Evolutionary conservation across 768 basidiomycete species (phyloP).

Genomic region (Psilocybe azurescens): DNA sequence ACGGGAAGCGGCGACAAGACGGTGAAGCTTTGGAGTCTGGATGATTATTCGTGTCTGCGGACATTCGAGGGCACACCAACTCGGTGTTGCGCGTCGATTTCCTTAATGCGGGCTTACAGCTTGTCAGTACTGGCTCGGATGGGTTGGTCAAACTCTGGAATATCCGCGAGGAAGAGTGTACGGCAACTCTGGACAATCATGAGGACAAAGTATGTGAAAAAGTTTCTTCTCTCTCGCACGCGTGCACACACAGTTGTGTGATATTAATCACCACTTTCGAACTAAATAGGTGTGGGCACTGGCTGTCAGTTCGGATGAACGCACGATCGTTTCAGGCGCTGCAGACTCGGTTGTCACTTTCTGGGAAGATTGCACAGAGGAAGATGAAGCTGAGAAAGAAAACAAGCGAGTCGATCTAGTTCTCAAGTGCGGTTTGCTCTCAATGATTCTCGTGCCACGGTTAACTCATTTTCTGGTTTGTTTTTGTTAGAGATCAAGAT

Average conservation of each 20-base stretch:
- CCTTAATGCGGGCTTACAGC: conserved; percentile 79
- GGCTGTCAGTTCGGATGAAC: conserved; percentile 80
- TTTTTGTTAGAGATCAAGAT: conserved; percentile 82
- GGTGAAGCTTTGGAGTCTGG: conserved; percentile 91
- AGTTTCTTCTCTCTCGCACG: background rate
- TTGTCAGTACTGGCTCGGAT: conserved; percentile 91
- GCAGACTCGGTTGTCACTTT: conserved; percentile 97
- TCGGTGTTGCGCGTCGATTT: conserved; percentile 95
- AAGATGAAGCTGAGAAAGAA: conserved; percentile 78
- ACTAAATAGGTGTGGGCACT: conserved; percentile 92
- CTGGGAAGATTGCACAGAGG: conserved; percentile 95
- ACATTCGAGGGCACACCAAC: conserved; percentile 98
- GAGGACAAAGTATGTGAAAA: conserved; percentile 83
- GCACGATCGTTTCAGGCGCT: conserved; percentile 88
- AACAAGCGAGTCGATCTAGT: conserved; percentile 73
- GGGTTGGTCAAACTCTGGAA: conserved; percentile 98
- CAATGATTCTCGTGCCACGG: background rate
- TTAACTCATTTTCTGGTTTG: background rate
- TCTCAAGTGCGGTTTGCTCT: conserved; percentile 65
- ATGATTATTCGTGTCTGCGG: conserved; percentile 92
- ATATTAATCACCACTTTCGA: conserved; percentile 2
- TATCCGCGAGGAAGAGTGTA: conserved; percentile 85
- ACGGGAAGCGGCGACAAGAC: conserved; percentile 97
- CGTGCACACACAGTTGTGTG: background rate
- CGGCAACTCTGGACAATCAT: conserved; percentile 92